A percentile compares a stretch with the other conserved stretches of the same genome.
These are phyloP conservation scores for Marasmius fiardii DNA, from an alignment of 1,284 basidiomycete species.

Conservation along the genomic window DNA sequence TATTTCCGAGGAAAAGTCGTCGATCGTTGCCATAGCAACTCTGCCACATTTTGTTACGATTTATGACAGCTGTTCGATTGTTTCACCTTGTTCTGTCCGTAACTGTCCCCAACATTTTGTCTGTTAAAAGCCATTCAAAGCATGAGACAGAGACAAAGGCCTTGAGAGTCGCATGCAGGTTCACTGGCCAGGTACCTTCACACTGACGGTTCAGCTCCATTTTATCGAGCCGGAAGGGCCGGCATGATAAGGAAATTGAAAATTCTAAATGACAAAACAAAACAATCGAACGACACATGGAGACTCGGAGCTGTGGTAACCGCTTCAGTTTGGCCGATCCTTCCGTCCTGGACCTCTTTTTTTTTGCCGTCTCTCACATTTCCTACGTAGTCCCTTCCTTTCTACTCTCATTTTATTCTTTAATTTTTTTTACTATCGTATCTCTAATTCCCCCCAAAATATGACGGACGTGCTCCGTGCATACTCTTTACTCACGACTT, in stretches of 20 bases:
- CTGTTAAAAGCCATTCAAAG: too few relatives aligned
- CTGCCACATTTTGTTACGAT: too few relatives aligned
- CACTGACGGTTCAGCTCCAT: too few relatives aligned
- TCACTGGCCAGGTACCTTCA: too few relatives aligned
- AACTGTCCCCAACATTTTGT: too few relatives aligned
- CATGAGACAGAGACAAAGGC: too few relatives aligned
- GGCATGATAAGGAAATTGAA: not conserved
- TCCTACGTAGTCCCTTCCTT: not conserved
- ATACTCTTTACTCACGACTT: slow-evolving; percentile 44
- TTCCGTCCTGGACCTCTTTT: not conserved
- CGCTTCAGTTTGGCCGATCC: not conserved
- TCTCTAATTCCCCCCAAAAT: not conserved
- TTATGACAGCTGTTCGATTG: too few relatives aligned
- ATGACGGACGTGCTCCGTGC: slow-evolving; percentile 34
- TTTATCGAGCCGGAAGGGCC: not conserved
- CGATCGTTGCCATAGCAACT: too few relatives aligned
- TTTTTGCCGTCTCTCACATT: not conserved
- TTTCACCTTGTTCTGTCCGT: too few relatives aligned
- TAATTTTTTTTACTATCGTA: slow-evolving; percentile 1
- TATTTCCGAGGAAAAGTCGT: too few relatives aligned
- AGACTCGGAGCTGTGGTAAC: too few relatives aligned
- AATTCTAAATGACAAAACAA: not conserved
- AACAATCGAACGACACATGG: not conserved
- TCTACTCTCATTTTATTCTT: slow-evolving; percentile 1
- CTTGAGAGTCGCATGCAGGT: too few relatives aligned